Evolutionary conservation across 495 filamentous ascomycete genomes (phyloP).

Genomic region (Umbilicaria muhlenbergii): DNA sequence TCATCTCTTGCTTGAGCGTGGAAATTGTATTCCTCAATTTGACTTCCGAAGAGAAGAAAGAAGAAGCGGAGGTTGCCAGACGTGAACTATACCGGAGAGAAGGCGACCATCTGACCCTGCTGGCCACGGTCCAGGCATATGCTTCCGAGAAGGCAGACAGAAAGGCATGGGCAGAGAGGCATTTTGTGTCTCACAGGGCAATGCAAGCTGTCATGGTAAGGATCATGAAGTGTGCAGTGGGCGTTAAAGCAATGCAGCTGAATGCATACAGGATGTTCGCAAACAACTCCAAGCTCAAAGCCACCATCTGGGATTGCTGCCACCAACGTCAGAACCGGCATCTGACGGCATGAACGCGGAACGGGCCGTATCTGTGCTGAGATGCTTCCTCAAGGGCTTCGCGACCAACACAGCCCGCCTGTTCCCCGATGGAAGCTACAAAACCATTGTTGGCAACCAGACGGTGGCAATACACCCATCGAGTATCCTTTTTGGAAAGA

Average conservation of each 20-base stretch:
- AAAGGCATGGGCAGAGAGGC: constrained; percentile 58
- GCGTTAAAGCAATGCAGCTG: constrained; percentile 3
- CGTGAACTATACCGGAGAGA: constrained; percentile 63
- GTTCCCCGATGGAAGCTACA: constrained; percentile 71
- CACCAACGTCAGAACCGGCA: constrained; percentile 1
- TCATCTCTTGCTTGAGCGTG: constrained; percentile 74
- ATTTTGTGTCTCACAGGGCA: constrained; percentile 64
- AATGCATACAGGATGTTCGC: constrained; percentile 48
- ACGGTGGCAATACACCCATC: constrained; percentile 80
- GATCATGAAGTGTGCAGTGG: constrained; percentile 15
- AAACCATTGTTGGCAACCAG: constrained; percentile 70
- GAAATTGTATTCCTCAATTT: constrained; percentile 79
- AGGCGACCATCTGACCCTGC: constrained; percentile 79
- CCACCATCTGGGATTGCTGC: constrained; percentile 26
- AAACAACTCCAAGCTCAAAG: constrained; percentile 68
- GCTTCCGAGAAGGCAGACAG: constrained; percentile 59
- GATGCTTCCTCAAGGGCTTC: constrained; percentile 72
- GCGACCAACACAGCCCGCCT: constrained; percentile 68
- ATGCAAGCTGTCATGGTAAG: constrained; percentile 63
- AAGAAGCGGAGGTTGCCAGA: constrained; percentile 56
- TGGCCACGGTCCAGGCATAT: constrained; percentile 72
- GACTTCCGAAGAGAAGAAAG: constrained; percentile 64
- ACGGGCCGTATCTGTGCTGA: constrained; percentile 42
- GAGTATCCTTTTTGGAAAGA: constrained; percentile 71
- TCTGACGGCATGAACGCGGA: constrained; percentile 22